Evolutionary conservation across 768 basidiomycete genomes (phyloP).

Genomic region (Lactifluus volemus): DNA sequence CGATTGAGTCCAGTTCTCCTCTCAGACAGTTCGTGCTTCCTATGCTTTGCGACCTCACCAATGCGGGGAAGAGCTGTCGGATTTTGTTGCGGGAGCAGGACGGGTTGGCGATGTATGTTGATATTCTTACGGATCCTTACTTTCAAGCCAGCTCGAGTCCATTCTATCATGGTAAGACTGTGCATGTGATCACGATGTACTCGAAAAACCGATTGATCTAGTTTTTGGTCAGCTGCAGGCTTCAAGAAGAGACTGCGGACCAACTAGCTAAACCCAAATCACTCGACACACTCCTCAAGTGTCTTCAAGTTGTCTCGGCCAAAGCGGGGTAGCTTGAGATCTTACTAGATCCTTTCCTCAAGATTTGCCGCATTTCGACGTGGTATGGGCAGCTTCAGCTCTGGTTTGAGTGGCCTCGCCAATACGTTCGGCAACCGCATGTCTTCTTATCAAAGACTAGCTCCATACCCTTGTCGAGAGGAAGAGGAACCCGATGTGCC

Average conservation of each 20-base stretch:
- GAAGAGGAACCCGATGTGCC: too few species aligned
- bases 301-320: conserved; percentile 75
- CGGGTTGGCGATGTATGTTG: conserved; percentile 74
- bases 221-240: conserved; percentile 37
- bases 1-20: conserved; percentile 83
- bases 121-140: conserved; percentile 74
- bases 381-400: neutral
- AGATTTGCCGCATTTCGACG: conserved; percentile 78
- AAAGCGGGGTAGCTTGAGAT: conserved; percentile 91
- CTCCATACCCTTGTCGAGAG: too few species aligned
- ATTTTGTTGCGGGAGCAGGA: conserved; percentile 89
- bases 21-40: conserved; percentile 96
- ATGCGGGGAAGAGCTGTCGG: conserved; percentile 89
- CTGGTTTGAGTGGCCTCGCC: too few species aligned
- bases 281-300: conserved; percentile 59
- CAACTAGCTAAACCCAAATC: conserved; percentile 60
- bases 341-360: conserved; percentile 85
- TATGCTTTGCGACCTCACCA: conserved; percentile 92
- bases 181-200: neutral
- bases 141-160: conserved; percentile 91
- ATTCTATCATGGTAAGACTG: conserved; percentile 72
- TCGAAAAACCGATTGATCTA: neutral
- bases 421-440: too few species aligned
- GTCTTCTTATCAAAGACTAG: too few species aligned
- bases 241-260: conserved; percentile 93